These are phyloP conservation scores for Globisporangium splendens DNA, from an alignment of 352 stramenopile species.

Conservation along the genomic window DNA sequence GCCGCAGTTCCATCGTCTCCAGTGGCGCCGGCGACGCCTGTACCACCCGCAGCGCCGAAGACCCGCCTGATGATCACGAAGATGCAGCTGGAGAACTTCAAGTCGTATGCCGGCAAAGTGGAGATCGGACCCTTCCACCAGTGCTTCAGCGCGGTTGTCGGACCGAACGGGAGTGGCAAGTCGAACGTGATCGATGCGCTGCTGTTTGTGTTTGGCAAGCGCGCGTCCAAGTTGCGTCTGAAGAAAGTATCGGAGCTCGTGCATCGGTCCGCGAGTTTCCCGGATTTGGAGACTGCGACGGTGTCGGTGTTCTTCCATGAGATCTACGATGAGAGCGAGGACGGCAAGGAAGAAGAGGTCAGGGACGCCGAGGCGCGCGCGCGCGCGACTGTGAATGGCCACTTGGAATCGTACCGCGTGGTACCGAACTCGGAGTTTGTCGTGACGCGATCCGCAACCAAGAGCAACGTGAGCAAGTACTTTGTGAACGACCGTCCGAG, in stretches of 20 bases:
- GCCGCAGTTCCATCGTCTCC: too few relatives aligned
- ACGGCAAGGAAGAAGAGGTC: neutral
- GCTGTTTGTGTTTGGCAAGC: slow-evolving; percentile 99
- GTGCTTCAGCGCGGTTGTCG: slow-evolving; percentile 97
- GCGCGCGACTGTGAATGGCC: neutral
- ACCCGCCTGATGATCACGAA: slow-evolving; percentile 96
- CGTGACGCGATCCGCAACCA: slow-evolving; percentile 92
- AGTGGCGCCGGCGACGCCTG: too few relatives aligned
- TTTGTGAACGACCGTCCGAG: slow-evolving; percentile 92
- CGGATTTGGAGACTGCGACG: slow-evolving; percentile 90
- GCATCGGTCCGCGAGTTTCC: slow-evolving; percentile 92
- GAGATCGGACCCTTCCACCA: slow-evolving; percentile 99
- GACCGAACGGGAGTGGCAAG: slow-evolving; percentile 99
- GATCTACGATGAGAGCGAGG: slow-evolving; percentile 87
- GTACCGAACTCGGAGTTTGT: slow-evolving; percentile 90
- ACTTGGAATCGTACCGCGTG: slow-evolving; percentile 88
- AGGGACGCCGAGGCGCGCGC: neutral
- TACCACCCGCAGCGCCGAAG: too few relatives aligned
- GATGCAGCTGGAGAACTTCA: slow-evolving; percentile 99
- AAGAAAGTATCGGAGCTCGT: slow-evolving; percentile 98
- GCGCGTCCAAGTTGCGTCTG: slow-evolving; percentile 95
- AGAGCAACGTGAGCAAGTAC: slow-evolving; percentile 97
- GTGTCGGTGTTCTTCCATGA: slow-evolving; percentile 98
- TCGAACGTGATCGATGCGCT: slow-evolving; percentile 99
- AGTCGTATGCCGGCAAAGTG: slow-evolving; percentile 96